Percentiles rank a stretch among this genome's conserved stretches.
These are phyloP conservation scores for Rubroshorea leprosula DNA, from an alignment of 345 rosid species.

Conservation along the genomic window DNA sequence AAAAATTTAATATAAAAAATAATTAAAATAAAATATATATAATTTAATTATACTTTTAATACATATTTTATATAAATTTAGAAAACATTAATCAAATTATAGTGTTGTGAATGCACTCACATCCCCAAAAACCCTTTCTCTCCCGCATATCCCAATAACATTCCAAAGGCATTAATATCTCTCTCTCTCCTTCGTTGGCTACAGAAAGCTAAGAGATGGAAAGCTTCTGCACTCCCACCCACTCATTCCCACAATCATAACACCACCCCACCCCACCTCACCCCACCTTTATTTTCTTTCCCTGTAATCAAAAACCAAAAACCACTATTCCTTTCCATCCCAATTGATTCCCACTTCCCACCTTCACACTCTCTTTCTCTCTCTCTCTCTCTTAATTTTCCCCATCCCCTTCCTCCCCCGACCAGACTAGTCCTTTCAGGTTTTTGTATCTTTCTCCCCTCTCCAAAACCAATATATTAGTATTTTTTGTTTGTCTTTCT, in stretches of 20 bases:
- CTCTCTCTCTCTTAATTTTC: constrained; percentile 11
- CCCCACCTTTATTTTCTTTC: constrained; percentile 8
- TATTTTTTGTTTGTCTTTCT: not conserved
- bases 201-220: constrained; percentile 33
- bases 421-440: constrained; percentile 37
- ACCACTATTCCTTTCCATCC: constrained; percentile 1
- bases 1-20: too few relatives aligned
- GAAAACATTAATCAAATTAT: too few relatives aligned
- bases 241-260: constrained; percentile 54
- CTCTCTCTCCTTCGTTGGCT: constrained; percentile 43
- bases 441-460: constrained; percentile 17
- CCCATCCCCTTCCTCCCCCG: constrained; percentile 27
- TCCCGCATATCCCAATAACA: constrained; percentile 20
- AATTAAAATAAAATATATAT: too few relatives aligned
- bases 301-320: constrained; percentile 14
- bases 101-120: too few relatives aligned
- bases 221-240: constrained; percentile 37
- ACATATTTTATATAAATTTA: too few relatives aligned
- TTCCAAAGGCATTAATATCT: constrained; percentile 36
- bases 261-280: not conserved
- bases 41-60: too few relatives aligned
- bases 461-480: too few relatives aligned
- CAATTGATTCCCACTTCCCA: not conserved
- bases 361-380: not conserved
- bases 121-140: not conserved